Evolutionary conservation across 83 land plant species (phyloP).

Genomic region (Thuja plicata): DNA sequence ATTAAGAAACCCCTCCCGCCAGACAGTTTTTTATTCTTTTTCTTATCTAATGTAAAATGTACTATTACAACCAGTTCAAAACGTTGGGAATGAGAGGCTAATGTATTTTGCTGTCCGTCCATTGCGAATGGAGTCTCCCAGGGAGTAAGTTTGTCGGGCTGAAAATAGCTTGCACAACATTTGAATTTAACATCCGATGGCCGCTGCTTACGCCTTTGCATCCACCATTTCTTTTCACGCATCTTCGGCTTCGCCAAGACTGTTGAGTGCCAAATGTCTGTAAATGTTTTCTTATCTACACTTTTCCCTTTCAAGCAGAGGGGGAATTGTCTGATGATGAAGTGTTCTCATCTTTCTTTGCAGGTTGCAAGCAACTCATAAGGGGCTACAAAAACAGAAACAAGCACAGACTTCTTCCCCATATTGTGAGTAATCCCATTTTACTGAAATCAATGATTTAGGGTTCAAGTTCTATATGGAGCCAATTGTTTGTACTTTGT

Average conservation of each 20-base stretch:
- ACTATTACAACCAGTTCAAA: not conserved
- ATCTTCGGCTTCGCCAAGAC: not conserved
- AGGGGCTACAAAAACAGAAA: not conserved
- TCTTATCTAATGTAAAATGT: too few species aligned
- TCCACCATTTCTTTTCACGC: not conserved
- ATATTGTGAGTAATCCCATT: not conserved
- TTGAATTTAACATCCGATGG: not conserved
- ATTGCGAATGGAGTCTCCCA: not conserved
- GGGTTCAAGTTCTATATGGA: not conserved
- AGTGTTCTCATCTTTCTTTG: not conserved
- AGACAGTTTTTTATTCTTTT: too few species aligned
- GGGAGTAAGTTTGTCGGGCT: not conserved
- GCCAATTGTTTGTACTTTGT: not conserved
- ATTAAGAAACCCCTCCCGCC: too few species aligned
- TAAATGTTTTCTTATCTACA: not conserved
- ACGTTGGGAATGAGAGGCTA: not conserved
- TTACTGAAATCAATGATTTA: not conserved
- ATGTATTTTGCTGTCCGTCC: not conserved
- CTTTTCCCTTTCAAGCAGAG: not conserved
- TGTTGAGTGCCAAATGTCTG: not conserved
- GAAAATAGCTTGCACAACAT: not conserved
- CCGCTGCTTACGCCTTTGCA: not conserved
- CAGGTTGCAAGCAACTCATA: not conserved
- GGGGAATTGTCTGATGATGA: not conserved
- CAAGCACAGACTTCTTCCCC: not conserved